These are phyloP conservation scores for Neonectria ditissima DNA, from an alignment of 2,329 filamentous ascomycete species.

Conservation along the genomic window DNA sequence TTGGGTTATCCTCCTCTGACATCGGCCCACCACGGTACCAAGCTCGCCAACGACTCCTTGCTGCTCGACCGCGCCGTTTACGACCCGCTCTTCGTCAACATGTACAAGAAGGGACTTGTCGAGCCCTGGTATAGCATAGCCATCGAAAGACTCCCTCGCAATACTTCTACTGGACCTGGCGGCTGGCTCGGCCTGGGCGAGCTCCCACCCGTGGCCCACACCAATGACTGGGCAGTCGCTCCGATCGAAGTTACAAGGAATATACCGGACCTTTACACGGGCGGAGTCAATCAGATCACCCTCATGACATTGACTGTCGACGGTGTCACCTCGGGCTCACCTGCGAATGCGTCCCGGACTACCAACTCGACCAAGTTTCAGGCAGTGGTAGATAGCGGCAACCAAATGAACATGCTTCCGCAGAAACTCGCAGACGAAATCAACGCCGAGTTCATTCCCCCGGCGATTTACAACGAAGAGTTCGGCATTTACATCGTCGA, in stretches of 20 bases:
- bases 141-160: conserved; percentile 26
- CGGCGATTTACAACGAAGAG: conserved; percentile 49
- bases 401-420: conserved; percentile 55
- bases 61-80: conserved; percentile 28
- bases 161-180: conserved; percentile 23
- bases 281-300: conserved; percentile 23
- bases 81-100: conserved; percentile 32
- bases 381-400: conserved; percentile 59
- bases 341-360: conserved; percentile 13
- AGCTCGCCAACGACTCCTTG: conserved; percentile 18
- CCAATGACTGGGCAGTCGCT: conserved; percentile 27
- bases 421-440: conserved; percentile 50
- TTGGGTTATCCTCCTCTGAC: conserved; percentile 38
- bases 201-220: conserved; percentile 31
- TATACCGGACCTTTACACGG: conserved; percentile 31
- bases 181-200: conserved; percentile 40
- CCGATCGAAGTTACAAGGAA: conserved; percentile 35
- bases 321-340: conserved; percentile 24
- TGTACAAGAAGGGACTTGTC: conserved; percentile 30
- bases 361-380: conserved; percentile 49
- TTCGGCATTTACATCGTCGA: conserved; percentile 52
- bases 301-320: conserved; percentile 36
- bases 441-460: conserved; percentile 56
- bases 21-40: conserved; percentile 33
- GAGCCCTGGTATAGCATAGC: conserved; percentile 41